These are phyloP conservation scores for Bipolaris victoriae DNA, from an alignment of 2,329 filamentous ascomycete species.

Conservation along the genomic window DNA sequence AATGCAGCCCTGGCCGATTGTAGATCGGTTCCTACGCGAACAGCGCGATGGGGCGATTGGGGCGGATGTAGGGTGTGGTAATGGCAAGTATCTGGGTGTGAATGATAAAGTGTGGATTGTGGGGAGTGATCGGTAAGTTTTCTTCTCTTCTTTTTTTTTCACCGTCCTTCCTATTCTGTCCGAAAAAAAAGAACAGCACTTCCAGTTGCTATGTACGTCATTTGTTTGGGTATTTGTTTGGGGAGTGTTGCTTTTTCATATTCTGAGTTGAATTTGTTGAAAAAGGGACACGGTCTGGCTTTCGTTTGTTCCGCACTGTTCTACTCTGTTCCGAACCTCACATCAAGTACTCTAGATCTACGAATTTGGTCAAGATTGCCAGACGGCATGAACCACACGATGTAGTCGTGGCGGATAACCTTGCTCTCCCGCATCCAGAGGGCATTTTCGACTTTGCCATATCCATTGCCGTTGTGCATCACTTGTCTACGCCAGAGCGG, in stretches of 20 bases:
- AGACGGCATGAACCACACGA: conserved; percentile 63
- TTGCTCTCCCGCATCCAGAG: conserved; percentile 78
- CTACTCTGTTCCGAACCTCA: not conserved
- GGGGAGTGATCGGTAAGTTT: conserved; percentile 76
- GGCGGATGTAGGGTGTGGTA: conserved; percentile 92
- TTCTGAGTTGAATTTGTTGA: not conserved
- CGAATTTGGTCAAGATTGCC: conserved; percentile 65
- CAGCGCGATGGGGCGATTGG: conserved; percentile 76
- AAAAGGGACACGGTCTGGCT: not conserved
- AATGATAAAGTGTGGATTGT: conserved; percentile 74
- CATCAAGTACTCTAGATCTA: conserved; percentile 53
- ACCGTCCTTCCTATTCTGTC: not conserved
- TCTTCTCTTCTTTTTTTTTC: conserved; percentile 26
- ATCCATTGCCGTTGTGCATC: conserved; percentile 92
- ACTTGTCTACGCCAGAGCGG: conserved; percentile 78
- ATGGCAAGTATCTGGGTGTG: conserved; percentile 90
- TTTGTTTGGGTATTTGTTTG: not conserved
- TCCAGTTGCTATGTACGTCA: not conserved
- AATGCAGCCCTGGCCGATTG: conserved; percentile 83
- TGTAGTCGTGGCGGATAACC: conserved; percentile 78
- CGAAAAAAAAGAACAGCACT: no score
- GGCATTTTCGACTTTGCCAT: conserved; percentile 82
- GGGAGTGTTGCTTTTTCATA: not conserved
- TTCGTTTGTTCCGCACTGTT: not conserved
- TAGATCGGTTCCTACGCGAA: conserved; percentile 74